These are phyloP conservation scores for Gyromitra esculenta DNA, from an alignment of 2,329 filamentous ascomycete species.

Conservation along the genomic window DNA sequence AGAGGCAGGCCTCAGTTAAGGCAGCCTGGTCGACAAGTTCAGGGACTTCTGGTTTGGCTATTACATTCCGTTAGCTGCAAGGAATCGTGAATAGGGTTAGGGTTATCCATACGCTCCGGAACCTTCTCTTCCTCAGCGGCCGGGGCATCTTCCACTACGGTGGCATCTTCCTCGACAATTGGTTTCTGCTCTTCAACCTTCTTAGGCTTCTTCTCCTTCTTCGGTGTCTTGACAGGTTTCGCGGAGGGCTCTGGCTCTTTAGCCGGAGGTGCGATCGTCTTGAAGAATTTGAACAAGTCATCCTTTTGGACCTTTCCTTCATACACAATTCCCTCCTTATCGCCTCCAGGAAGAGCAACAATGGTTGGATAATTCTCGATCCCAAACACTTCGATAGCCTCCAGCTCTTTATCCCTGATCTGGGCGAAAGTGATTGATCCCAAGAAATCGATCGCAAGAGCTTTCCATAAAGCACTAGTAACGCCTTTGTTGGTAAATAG, in stretches of 20 bases:
- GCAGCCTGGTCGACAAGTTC: slow-evolving; percentile 72
- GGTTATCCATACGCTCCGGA: slow-evolving; percentile 55
- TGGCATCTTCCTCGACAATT: slow-evolving; percentile 22
- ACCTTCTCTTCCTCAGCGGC: slow-evolving; percentile 62
- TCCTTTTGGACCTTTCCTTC: slow-evolving; percentile 81
- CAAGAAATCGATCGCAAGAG: slow-evolving; percentile 89
- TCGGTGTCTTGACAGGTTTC: slow-evolving; percentile 62
- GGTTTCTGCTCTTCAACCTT: slow-evolving; percentile 60
- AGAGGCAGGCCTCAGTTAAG: slow-evolving; percentile 77
- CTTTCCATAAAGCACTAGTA: slow-evolving; percentile 81
- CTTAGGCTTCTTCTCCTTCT: slow-evolving; percentile 62
- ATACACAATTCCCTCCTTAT: slow-evolving; percentile 75
- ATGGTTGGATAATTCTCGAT: slow-evolving; percentile 82
- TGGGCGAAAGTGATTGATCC: slow-evolving; percentile 82
- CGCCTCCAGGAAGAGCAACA: slow-evolving; percentile 77
- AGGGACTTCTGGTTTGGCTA: slow-evolving; percentile 70
- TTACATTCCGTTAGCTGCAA: slow-evolving; percentile 61
- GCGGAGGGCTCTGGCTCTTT: slow-evolving; percentile 68
- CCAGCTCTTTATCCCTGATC: slow-evolving; percentile 80
- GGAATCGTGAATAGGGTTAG: slow-evolving; percentile 1
- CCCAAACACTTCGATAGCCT: slow-evolving; percentile 76
- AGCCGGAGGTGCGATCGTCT: slow-evolving; percentile 75
- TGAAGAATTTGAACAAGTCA: slow-evolving; percentile 81
- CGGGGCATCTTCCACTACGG: slow-evolving; percentile 62
- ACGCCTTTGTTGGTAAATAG: slow-evolving; percentile 94